These are phyloP conservation scores for Penicillium herquei DNA, from an alignment of 495 filamentous ascomycete genomes.

Conservation along the genomic window DNA sequence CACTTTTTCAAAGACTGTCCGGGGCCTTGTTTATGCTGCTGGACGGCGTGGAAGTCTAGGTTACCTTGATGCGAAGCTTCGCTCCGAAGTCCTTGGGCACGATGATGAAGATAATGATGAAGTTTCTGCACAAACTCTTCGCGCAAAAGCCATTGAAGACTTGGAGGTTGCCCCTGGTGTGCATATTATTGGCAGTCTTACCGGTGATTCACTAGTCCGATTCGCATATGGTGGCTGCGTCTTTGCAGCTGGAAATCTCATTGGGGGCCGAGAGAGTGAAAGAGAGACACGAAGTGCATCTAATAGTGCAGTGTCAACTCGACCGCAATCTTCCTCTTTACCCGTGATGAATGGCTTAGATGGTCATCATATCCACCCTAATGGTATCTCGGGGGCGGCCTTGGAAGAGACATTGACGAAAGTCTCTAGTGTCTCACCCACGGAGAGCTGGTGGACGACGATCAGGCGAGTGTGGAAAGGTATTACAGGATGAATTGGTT, in stretches of 20 bases:
- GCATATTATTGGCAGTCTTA: conserved; percentile 63
- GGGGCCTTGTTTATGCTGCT: conserved; percentile 57
- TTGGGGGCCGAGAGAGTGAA: conserved; percentile 23
- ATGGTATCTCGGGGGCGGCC: conserved; percentile 7
- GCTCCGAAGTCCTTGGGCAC: conserved; percentile 46
- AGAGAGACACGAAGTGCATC: conserved; percentile 15
- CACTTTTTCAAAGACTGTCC: conserved; percentile 42
- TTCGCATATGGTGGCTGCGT: conserved; percentile 64
- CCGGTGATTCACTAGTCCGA: conserved; percentile 63
- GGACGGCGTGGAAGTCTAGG: conserved; percentile 58
- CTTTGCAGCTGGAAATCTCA: conserved; percentile 55
- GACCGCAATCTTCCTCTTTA: conserved; percentile 22
- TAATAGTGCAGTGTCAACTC: conserved; percentile 17
- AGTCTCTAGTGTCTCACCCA: conserved; percentile 13
- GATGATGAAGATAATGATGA: conserved; percentile 22
- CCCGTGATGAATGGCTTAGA: conserved; percentile 44
- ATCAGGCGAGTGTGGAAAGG: conserved; percentile 23
- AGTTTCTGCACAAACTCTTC: conserved; percentile 56
- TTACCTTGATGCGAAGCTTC: conserved; percentile 53
- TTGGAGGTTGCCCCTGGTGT: conserved; percentile 55
- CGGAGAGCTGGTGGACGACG: conserved; percentile 26
- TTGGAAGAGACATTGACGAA: conserved; percentile 27
- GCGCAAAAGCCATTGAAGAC: conserved; percentile 51
- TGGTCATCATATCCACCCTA: conserved; percentile 36
- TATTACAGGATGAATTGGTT: conserved; percentile 1